Conservation (phyloP, 306 rosid species). For the Rubus parviflorus region DNA sequence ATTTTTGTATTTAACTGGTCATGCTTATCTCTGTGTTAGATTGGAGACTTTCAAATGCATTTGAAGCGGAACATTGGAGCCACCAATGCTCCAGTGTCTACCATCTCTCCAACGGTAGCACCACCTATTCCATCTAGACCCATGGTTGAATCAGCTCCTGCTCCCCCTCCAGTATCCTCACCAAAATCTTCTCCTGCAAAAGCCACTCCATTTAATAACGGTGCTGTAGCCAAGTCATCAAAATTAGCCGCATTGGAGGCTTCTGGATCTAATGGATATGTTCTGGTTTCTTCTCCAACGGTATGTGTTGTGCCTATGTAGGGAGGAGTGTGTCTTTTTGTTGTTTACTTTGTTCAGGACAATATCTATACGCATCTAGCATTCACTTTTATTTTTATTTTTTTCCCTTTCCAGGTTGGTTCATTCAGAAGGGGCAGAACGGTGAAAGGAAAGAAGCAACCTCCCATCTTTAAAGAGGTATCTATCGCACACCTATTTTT, state of each 20-base stretch:
- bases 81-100: constrained; percentile 54
- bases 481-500: constrained; percentile 20
- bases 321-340: not conserved
- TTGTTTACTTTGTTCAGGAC: constrained; percentile 15
- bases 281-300: constrained; percentile 67
- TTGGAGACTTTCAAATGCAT: constrained; percentile 98
- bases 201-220: constrained; percentile 52
- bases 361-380: constrained; percentile 19
- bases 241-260: constrained; percentile 87
- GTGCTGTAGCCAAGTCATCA: constrained; percentile 44
- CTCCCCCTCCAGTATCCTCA: constrained; percentile 47
- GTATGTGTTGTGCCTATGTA: constrained; percentile 38
- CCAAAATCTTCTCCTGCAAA: constrained; percentile 65
- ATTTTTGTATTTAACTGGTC: constrained; percentile 22
- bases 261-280: constrained; percentile 60
- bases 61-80: constrained; percentile 84
- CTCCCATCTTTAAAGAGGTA: constrained; percentile 94
- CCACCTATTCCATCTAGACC: constrained; percentile 85
- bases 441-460: constrained; percentile 75
- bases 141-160: constrained; percentile 62
- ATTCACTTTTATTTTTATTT: not conserved
- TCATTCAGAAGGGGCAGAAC: constrained; percentile 80
- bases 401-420: constrained; percentile 60
- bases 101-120: constrained; percentile 65
- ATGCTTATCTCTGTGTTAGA: constrained; percentile 42